Evolutionary conservation across 371 early-diverging fungal species (phyloP).

Genomic region (Circinella minor): DNA sequence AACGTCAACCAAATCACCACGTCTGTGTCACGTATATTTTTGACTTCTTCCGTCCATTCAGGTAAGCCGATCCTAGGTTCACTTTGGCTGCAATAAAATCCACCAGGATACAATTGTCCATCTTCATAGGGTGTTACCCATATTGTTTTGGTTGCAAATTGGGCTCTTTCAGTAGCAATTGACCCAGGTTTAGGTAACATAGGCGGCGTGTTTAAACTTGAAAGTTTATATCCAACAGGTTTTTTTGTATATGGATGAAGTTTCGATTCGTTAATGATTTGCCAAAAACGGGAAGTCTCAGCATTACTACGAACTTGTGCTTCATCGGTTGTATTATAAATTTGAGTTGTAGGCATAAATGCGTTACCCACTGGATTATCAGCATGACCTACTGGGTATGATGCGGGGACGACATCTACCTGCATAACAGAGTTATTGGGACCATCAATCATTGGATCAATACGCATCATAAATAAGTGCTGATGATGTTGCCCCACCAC

Average conservation of each 20-base stretch:
- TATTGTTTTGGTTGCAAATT: constrained; percentile 46
- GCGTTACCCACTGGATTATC: constrained; percentile 45
- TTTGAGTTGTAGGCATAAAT: constrained; percentile 30
- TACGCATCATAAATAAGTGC: constrained; percentile 52
- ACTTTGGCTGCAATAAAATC: constrained; percentile 50
- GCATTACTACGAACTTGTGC: constrained; percentile 29
- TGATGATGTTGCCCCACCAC: constrained; percentile 53
- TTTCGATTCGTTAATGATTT: constrained; percentile 38
- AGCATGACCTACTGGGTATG: constrained; percentile 42
- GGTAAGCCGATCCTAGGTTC: constrained; percentile 33
- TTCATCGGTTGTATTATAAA: constrained; percentile 36
- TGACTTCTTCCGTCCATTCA: constrained; percentile 31
- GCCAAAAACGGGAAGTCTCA: constrained; percentile 42
- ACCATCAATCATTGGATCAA: constrained; percentile 55
- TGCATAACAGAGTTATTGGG: constrained; percentile 36
- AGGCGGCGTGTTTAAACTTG: constrained; percentile 32
- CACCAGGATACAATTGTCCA: constrained; percentile 46
- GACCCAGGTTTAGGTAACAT: constrained; percentile 45
- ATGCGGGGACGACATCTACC: constrained; percentile 33
- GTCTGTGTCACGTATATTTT: constrained; percentile 38
- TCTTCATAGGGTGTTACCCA: constrained; percentile 55
- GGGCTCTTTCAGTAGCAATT: constrained; percentile 43
- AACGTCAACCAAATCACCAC: constrained; percentile 52
- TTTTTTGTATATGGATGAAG: constrained; percentile 41
- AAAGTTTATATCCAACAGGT: constrained; percentile 44